Percentiles rank a stretch among this genome's conserved stretches.
Evolutionary conservation across 441 rosid species (phyloP).

Genomic region (Jatropha podagrica): DNA sequence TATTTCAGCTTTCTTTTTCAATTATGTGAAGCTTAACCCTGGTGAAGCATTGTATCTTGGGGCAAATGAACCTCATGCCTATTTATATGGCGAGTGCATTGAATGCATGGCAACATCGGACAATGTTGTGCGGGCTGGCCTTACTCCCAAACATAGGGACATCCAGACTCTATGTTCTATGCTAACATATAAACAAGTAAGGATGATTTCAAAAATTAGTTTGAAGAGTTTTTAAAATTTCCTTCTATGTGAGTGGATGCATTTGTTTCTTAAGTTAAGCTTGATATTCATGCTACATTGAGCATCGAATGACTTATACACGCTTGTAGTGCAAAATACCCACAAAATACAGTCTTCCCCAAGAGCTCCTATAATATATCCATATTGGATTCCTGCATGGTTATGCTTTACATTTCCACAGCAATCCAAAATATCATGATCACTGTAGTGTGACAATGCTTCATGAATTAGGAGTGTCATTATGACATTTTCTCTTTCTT

Average conservation of each 20-base stretch:
- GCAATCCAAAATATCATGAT: neutral
- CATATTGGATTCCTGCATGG: neutral
- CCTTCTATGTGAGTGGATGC: neutral
- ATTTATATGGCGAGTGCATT: conserved; percentile 66
- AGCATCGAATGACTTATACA: no score
- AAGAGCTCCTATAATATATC: neutral
- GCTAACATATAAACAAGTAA: conserved; percentile 78
- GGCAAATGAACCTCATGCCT: conserved; percentile 82
- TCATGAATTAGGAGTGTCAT: no score
- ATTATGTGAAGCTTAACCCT: conserved; percentile 66
- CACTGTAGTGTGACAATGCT: neutral
- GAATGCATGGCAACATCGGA: conserved; percentile 93
- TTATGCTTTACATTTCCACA: neutral
- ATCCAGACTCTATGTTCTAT: conserved; percentile 70
- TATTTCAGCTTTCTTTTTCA: conserved; percentile 64
- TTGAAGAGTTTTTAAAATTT: neutral
- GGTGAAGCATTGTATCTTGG: conserved; percentile 84
- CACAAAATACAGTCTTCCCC: neutral
- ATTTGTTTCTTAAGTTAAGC: neutral
- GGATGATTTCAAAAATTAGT: neutral
- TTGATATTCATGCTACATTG: no score
- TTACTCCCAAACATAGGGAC: conserved; percentile 72
- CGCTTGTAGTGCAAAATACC: neutral
- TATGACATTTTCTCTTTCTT: neutral
- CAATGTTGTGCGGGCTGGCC: conserved; percentile 85